A percentile compares a stretch with the other conserved stretches of the same genome.
Evolutionary conservation across 73 alveolate species (phyloP).

Genomic region (Uronychia setigera): DNA sequence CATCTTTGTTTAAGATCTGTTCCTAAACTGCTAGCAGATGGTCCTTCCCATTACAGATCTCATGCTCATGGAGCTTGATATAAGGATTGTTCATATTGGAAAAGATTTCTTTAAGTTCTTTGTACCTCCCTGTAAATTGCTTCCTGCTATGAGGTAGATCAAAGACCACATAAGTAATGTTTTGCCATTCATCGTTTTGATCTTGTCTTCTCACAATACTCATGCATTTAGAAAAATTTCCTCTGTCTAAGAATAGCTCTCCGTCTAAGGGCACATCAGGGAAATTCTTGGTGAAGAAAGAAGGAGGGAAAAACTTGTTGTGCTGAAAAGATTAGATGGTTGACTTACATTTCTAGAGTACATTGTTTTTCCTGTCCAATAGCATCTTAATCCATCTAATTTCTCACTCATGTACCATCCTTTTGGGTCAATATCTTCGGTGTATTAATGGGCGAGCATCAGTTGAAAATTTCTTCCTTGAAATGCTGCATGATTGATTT

Average conservation of each 20-base stretch:
- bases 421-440: slow-evolving; percentile 75
- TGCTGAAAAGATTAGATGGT: slow-evolving; percentile 19
- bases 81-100: slow-evolving; percentile 11
- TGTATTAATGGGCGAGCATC: slow-evolving; percentile 68
- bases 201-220: slow-evolving; percentile 76
- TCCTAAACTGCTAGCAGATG: slow-evolving; percentile 44
- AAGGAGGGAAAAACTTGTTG: slow-evolving; percentile 72
- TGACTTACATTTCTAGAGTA: slow-evolving; percentile 54
- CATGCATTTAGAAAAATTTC: slow-evolving; percentile 68
- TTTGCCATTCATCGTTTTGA: slow-evolving; percentile 76
- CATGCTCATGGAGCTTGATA: slow-evolving; percentile 37
- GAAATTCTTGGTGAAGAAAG: slow-evolving; percentile 62
- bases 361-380: slow-evolving; percentile 82
- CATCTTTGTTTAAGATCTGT: slow-evolving; percentile 25
- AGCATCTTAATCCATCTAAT: slow-evolving; percentile 84
- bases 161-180: slow-evolving; percentile 73
- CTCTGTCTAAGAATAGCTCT: slow-evolving; percentile 81
- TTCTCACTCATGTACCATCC: slow-evolving; percentile 88
- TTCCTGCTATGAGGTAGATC: slow-evolving; percentile 81
- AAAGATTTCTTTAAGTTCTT: slow-evolving; percentile 19
- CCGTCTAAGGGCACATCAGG: slow-evolving; percentile 84
- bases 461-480: background rate
- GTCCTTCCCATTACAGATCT: slow-evolving; percentile 38
- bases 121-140: slow-evolving; percentile 63
- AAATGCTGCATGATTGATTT: too few species aligned